Evolutionary conservation across 108 stramenopile species (phyloP).

Genomic region (Asterionellopsis glacialis): DNA sequence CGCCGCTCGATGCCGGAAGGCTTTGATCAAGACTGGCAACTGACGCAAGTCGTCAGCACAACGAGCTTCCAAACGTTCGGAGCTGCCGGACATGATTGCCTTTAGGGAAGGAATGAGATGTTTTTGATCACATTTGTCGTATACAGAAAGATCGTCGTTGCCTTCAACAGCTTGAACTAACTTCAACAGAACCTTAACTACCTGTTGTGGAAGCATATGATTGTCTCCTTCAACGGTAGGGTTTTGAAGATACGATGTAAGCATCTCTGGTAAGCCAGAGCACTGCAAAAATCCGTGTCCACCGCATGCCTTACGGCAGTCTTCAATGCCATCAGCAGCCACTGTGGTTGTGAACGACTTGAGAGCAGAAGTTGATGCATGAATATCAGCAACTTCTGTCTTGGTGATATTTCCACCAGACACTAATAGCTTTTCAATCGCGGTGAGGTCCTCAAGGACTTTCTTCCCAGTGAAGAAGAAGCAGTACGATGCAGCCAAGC

Average conservation of each 20-base stretch:
- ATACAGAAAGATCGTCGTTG: constrained; percentile 14
- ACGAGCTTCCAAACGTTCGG: constrained; percentile 19
- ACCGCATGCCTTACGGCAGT: constrained; percentile 93
- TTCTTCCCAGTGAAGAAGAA: constrained; percentile 86
- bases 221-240: constrained; percentile 94
- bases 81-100: constrained; percentile 15
- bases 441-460: constrained; percentile 53
- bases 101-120: constrained; percentile 43
- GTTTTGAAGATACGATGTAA: constrained; percentile 87
- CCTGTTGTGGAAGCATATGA: constrained; percentile 90
- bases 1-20: constrained; percentile 74
- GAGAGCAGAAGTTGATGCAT: constrained; percentile 87
- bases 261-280: constrained; percentile 89
- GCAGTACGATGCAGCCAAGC: constrained; percentile 85
- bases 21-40: constrained; percentile 37
- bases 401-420: constrained; percentile 50
- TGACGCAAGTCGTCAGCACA: constrained; percentile 30
- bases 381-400: constrained; percentile 75
- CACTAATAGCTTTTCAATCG: constrained; percentile 67
- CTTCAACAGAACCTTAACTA: constrained; percentile 80
- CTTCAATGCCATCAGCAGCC: constrained; percentile 92
- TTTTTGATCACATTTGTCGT: constrained; percentile 36
- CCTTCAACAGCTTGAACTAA: constrained; percentile 51
- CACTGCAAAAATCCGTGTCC: constrained; percentile 90
- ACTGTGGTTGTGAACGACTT: constrained; percentile 90